Base-by-base conservation (phyloP, 208 protist species). In the Angomonas desouzai region DNA sequence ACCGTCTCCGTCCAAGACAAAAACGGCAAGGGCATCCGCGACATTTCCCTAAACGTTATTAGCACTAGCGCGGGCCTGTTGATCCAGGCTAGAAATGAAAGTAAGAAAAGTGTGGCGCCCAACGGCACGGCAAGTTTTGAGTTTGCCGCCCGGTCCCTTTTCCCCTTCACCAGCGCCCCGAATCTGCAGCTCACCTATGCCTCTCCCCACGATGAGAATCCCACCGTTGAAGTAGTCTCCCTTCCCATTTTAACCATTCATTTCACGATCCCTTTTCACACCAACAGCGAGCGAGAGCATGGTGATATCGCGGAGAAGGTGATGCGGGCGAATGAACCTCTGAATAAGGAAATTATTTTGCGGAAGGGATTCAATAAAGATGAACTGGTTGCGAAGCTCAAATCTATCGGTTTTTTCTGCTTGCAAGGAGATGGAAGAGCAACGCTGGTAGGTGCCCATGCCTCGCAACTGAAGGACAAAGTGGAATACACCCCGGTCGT, bases 201-300 rank as follows among this genome's bases (percentile, higher is more conserved):
- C 0, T 25, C 56, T 7, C 60, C 29, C 1, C 16, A n/a, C 10
- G 68, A 59, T 18, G 29, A 60, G 13, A 48, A 33, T 1, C n/a
- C 49, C 16, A 48, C 65, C 56, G 74, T 77, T 13, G 75, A 85
- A 51, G 59, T 81, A 32, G 59, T 94, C 0, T 78, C 74, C 3
- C 67, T 94, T 20, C 88, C 88, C 2, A 76, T 92, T 53, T 67
- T 72, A 4, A 62, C 81, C 3, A 79, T 79, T 1, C 71, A 72
- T 13, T 94, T 94, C 64, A 73, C 89, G 25, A 66, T 73, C 4
- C 83, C 82, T 3, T 94, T 89, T 66, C 66, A 83, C 48, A 70
- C 78, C 1, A 66, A 76, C 28, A 74, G 55, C 23, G 74, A 77
- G 3, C 55, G 47, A 22, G 73, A 82, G 28, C 67, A 76, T 32